Base-by-base conservation (phyloP, 139 green algal genomes). In the Zygnema cylindricum region DNA sequence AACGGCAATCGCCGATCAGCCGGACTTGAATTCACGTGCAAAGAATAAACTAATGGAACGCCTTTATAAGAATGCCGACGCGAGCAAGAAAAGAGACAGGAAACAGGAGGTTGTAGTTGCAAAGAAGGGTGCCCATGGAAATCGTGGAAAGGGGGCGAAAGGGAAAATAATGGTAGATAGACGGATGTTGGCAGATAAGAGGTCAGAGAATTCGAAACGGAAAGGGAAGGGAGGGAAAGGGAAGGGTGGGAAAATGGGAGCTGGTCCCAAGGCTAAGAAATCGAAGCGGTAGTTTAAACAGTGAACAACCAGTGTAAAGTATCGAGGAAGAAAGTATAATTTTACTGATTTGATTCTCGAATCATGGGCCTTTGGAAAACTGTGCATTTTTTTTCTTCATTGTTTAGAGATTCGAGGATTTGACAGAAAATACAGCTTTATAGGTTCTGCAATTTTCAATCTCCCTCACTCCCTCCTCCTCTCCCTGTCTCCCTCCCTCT, bases 81-180 rank as follows among this genome's bases (percentile, higher is more conserved):
- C 87, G 30, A 23, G 42, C 75, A 39, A 42, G 22, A 88, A 88
- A 75, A 84, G 39, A 43, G 0, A 55, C 1, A 1, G 36, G 32
- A 91, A 91, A 78, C 83, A 78, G 36, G 54, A 86, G 1, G 79
- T 91, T 35, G 81, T 89, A 40, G 86, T 91, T 25, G 81, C 81
- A n/a, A 89, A 89, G 85, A 89, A 89, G 75, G 85, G 85, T n/a
- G 35, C 35, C 23, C 41, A 91, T 81, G 86, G 86, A 36, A 91
- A 91, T 39, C 77, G 85, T 41, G 85, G 85, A 41, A 89, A 87
- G 0, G 86, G 39, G 0, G 41, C 85, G 25, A 91, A 91, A 43
- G 85, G 85, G 33, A 90, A 91, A 30, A 40, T 89, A 55, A 87
- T 82, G 86, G 86, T 91, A 43, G 86, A 91, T 43, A 23, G 38